Percentiles rank a stretch among this genome's conserved stretches.
phyloP scores from a whole-genome alignment of 1,284 basidiomycete genomes.

The Rhizoctonia solani region DNA sequence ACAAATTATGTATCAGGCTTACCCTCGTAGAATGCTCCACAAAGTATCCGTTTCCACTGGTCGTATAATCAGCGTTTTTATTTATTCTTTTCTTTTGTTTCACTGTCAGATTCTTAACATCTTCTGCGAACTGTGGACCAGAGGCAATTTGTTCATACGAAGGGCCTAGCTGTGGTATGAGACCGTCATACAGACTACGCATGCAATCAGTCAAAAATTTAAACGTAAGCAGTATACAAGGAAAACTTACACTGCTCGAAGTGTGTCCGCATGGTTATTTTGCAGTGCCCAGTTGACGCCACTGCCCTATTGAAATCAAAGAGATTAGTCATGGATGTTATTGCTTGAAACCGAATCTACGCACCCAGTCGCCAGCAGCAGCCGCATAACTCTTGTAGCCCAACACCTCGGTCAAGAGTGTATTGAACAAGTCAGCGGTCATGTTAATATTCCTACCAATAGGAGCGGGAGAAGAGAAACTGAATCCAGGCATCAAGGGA shows the following conservation, averaged over 20 bases:
- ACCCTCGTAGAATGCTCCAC: slow-evolving; percentile 31
- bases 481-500: slow-evolving; percentile 36
- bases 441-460: slow-evolving; percentile 19
- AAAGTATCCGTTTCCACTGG: slow-evolving; percentile 28
- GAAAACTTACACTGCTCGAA: background rate
- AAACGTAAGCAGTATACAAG: too few relatives aligned
- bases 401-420: slow-evolving; percentile 30
- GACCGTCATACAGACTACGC: slow-evolving; percentile 27
- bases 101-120: background rate
- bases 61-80: background rate
- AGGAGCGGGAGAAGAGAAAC: slow-evolving; percentile 33
- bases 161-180: slow-evolving; percentile 30
- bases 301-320: slow-evolving; percentile 24
- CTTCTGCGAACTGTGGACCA: slow-evolving; percentile 3
- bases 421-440: slow-evolving; percentile 35
- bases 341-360: background rate
- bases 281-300: slow-evolving; percentile 31
- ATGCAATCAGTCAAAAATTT: background rate
- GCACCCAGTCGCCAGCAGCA: slow-evolving; percentile 35
- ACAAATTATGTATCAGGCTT: too few relatives aligned
- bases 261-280: slow-evolving; percentile 8
- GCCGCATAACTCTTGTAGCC: slow-evolving; percentile 33
- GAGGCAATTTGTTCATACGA: background rate
- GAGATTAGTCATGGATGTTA: background rate
- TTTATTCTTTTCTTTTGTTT: slow-evolving; percentile 1